Conservation (phyloP, 371 early-diverging fungal species). For the Dentiscutata heterogama region DNA sequence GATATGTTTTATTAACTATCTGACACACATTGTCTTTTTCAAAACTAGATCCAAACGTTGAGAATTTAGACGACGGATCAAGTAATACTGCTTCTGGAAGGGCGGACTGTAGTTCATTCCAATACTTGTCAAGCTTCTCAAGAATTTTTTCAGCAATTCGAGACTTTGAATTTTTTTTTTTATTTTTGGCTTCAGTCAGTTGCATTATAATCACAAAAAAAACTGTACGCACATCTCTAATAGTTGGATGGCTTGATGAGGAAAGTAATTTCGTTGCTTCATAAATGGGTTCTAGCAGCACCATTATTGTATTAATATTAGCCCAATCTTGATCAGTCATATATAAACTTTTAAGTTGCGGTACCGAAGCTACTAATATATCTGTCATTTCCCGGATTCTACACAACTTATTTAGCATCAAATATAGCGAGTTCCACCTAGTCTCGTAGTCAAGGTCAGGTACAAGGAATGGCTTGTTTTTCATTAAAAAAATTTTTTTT, state of each 20-base stretch:
- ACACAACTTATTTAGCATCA: not conserved
- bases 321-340: not conserved
- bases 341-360: not conserved
- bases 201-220: not conserved
- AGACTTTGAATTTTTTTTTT: too few relatives aligned
- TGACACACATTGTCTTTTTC: too few relatives aligned
- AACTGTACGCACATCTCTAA: constrained; percentile 6
- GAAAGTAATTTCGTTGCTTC: not conserved
- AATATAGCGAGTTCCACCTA: too few relatives aligned
- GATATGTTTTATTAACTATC: too few relatives aligned
- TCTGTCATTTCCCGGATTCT: not conserved
- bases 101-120: too few relatives aligned
- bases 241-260: constrained; percentile 21
- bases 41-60: too few relatives aligned
- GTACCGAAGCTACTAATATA: not conserved
- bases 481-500: not conserved
- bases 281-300: too few relatives aligned
- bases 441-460: not conserved
- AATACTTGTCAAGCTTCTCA: too few relatives aligned
- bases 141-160: not conserved
- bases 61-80: too few relatives aligned
- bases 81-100: too few relatives aligned
- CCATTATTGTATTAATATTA: not conserved
- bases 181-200: not conserved
- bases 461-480: not conserved